A percentile compares a stretch with the other conserved stretches of the same genome.
These are phyloP conservation scores for Hymenoscyphus repandus DNA, from an alignment of 2,329 filamentous ascomycete species.

Conservation along the genomic window DNA sequence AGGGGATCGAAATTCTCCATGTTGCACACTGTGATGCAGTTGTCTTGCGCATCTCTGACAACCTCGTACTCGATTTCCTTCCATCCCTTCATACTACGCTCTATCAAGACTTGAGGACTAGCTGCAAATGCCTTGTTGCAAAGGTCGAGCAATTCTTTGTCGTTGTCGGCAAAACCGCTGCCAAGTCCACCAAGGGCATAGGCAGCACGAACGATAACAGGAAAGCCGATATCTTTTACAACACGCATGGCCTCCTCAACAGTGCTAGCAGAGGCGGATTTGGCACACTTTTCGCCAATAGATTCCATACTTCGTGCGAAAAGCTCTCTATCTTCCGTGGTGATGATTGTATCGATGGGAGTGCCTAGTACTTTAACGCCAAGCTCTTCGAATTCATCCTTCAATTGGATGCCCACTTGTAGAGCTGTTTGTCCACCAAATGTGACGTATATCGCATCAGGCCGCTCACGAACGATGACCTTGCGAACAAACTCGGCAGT, in stretches of 20 bases:
- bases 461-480: slow-evolving; percentile 89
- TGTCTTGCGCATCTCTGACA: slow-evolving; percentile 89
- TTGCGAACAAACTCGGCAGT: slow-evolving; percentile 97
- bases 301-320: slow-evolving; percentile 98
- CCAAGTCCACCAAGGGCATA: slow-evolving; percentile 94
- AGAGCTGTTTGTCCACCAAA: slow-evolving; percentile 97
- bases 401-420: slow-evolving; percentile 94
- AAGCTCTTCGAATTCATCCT: slow-evolving; percentile 89
- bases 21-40: slow-evolving; percentile 99
- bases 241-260: slow-evolving; percentile 84
- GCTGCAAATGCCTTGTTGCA: slow-evolving; percentile 94
- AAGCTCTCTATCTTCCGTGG: slow-evolving; percentile 94
- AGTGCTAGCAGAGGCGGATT: slow-evolving; percentile 87
- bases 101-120: slow-evolving; percentile 92
- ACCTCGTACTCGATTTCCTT: slow-evolving; percentile 99
- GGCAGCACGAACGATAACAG: slow-evolving; percentile 93
- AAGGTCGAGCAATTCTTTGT: slow-evolving; percentile 74
- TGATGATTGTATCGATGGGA: slow-evolving; percentile 96
- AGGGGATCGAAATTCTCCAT: slow-evolving; percentile 99
- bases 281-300: slow-evolving; percentile 95
- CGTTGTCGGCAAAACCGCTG: slow-evolving; percentile 90
- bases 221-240: slow-evolving; percentile 89
- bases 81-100: slow-evolving; percentile 99
- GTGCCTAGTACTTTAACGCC: slow-evolving; percentile 94
- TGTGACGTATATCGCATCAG: slow-evolving; percentile 95